Evolutionary conservation across 306 rosid species (phyloP), one percentile per base, ranked within the genome.

Genomic region (Neltuma alba): DNA sequence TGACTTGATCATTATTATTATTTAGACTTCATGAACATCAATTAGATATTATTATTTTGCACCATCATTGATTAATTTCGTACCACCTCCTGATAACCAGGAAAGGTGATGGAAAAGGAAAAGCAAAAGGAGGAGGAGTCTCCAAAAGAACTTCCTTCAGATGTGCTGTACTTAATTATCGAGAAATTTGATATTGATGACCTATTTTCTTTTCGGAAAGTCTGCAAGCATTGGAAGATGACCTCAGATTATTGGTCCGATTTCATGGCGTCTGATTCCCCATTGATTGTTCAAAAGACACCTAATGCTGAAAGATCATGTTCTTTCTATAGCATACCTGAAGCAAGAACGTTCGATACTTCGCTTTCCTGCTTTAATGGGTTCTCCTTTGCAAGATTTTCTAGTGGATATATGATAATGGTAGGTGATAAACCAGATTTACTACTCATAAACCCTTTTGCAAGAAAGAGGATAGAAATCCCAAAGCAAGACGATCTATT

Each of bases 371-470:
- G 54, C 14, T 54, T 74, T n/a, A 38, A 13, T 60, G 76, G 70
- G 1, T 40, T 47, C 5, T 40, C 33, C 2, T 42, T 42, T 70
- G 27, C 28, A 7, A 72, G 73, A 0, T 81, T 42, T 33, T 68
- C 85, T 0, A 36, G 62, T 75, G 85, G 80, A 44, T 58, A 58
- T 25, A 0, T 81, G 28, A 58, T 69, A 5, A 67, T 75, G 72
- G 21, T 2, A 13, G 13, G 41, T 31, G 0, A 1, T 5, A 9
- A 11, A 0, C 15, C 7, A 12, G 9, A 75, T 20, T 5, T 45
- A 1, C n/a, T n/a, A n/a, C 73, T 81, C 9, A 28, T 81, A 30
- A 76, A 81, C 31, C 73, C 77, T 11, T 81, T 81, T 18, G 48
- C 36, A 7, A 79, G 82, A 37, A 70, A 34, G 28, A 70, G 31